Base-by-base conservation (phyloP, 2,329 filamentous ascomycete species). In the Fusarium sp. region DNA sequence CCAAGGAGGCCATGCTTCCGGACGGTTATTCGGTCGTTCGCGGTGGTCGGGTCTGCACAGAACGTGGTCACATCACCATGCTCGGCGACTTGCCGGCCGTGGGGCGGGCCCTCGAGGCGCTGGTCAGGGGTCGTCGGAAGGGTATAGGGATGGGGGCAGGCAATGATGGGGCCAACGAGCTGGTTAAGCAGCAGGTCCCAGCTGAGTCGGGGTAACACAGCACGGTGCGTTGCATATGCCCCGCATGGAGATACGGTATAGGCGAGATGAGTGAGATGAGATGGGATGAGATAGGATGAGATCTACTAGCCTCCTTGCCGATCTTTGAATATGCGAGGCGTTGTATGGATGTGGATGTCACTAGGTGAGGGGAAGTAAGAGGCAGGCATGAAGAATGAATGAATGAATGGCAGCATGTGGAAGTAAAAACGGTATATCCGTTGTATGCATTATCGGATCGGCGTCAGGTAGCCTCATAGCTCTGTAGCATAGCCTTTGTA, bases 21-120 rank as follows among this genome's bases (percentile, higher is more conserved):
- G 84, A 89, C 3, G 95, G 95, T 0, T 98, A 98, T 80, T 87
- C 89, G 58, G 86, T 93, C 39, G 94, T 92, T 2, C 90, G 88
- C 54, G 92, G 92, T 14, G 95, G 95, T 0, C 86, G 94, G 20
- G 90, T 98, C 14, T 92, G 91, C 76, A 95, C 92, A 64, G 94
- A 97, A 74, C 87, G 95, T 4, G 95, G 96, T 0, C 96, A 98
- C 84, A 92, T 98, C 39, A 95, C 94, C 1, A 87, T 98, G 79
- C 83, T 98, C 35, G 95, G 95, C 1, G 95, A 98, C 84, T 81
- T 98, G 72, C 91, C 94, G 72, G 94, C 92, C 0, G 92, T 98
- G 1, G 95, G 95, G 0, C 88, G 87, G 77, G 95, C 93, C 72
- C 82, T 98, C 37, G 86, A 87, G 76, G 94, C 93, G 13, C 82